phyloP scores from a whole-genome alignment of 2,329 filamentous ascomycete species.

The Penicillium sp. region DNA sequence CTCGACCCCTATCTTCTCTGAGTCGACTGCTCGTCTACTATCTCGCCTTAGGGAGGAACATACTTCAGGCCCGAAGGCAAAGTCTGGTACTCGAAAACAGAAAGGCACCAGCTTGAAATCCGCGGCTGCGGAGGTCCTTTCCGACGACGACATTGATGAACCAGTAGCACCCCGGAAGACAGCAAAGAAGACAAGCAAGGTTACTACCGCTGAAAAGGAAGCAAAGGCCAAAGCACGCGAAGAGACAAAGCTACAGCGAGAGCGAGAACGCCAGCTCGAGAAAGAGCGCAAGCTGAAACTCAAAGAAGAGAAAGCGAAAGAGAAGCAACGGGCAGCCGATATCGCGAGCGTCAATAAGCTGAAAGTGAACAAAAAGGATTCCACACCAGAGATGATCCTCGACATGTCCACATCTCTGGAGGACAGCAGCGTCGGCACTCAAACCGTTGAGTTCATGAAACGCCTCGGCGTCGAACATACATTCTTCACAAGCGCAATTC shows the following conservation, averaged over 20 bases:
- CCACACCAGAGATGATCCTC: conserved; percentile 74
- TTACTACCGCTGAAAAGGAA: conserved; percentile 33
- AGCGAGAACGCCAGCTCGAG: conserved; percentile 56
- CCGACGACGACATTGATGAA: conserved; percentile 46
- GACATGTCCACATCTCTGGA: conserved; percentile 62
- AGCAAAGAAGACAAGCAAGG: conserved; percentile 41
- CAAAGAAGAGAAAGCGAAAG: conserved; percentile 57
- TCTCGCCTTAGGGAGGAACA: conserved; percentile 27
- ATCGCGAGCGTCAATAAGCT: conserved; percentile 71
- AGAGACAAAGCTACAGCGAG: conserved; percentile 46
- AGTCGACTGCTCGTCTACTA: conserved; percentile 42
- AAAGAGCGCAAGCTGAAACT: conserved; percentile 49
- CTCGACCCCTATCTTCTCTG: conserved; percentile 34
- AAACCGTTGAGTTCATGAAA: conserved; percentile 44
- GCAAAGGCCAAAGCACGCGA: conserved; percentile 57
- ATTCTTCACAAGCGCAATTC: conserved; percentile 39
- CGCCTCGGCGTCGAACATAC: conserved; percentile 42
- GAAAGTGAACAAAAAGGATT: conserved; percentile 69
- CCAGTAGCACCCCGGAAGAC: conserved; percentile 41
- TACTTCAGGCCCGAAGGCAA: neutral
- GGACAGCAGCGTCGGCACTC: conserved; percentile 43
- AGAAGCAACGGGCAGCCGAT: conserved; percentile 65
- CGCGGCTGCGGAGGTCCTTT: conserved; percentile 14
- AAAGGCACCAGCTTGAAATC: conserved; percentile 1
- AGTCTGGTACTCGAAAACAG: conserved; percentile 8